Percentiles rank a stretch among this genome's conserved stretches.
phyloP scores from a whole-genome alignment of 176 grass and related monocot species.

The Lolium rigidum region DNA sequence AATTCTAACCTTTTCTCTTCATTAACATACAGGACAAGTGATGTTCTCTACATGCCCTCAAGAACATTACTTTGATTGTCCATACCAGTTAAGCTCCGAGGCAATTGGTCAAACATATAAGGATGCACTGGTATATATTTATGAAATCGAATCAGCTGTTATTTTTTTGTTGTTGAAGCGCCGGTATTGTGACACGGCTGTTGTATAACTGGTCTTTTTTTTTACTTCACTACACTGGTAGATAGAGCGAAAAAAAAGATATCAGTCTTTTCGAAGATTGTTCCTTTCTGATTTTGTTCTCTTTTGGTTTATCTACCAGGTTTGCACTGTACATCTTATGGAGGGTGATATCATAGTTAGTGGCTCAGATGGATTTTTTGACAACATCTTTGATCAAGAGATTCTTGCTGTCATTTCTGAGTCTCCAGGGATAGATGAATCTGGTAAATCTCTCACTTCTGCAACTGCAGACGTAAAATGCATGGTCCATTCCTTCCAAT shows the following conservation, averaged over 20 bases:
- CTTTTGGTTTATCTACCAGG: slow-evolving; percentile 44
- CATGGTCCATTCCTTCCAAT: not conserved
- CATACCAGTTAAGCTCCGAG: slow-evolving; percentile 94
- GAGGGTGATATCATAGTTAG: slow-evolving; percentile 83
- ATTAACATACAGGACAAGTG: slow-evolving; percentile 65
- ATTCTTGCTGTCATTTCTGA: slow-evolving; percentile 69
- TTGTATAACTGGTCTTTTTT: not conserved
- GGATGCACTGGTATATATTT: slow-evolving; percentile 72
- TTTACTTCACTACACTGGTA: not conserved
- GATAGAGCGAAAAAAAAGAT: slow-evolving; percentile 27
- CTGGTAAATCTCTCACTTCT: slow-evolving; percentile 60
- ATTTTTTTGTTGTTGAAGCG: not conserved
- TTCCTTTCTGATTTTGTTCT: slow-evolving; percentile 43
- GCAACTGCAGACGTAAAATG: not conserved
- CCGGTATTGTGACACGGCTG: not conserved
- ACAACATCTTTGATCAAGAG: slow-evolving; percentile 90
- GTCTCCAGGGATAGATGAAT: slow-evolving; percentile 63
- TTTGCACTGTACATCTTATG: slow-evolving; percentile 80
- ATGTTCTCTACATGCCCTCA: slow-evolving; percentile 81
- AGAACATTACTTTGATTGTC: slow-evolving; percentile 99
- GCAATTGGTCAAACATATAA: slow-evolving; percentile 74
- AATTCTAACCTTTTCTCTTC: not conserved
- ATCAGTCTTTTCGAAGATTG: slow-evolving; percentile 13
- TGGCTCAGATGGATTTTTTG: slow-evolving; percentile 95
- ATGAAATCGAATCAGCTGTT: not conserved